Base-by-base conservation (phyloP, 2,329 filamentous ascomycete genomes). In the Cordyceps tenuipes region DNA sequence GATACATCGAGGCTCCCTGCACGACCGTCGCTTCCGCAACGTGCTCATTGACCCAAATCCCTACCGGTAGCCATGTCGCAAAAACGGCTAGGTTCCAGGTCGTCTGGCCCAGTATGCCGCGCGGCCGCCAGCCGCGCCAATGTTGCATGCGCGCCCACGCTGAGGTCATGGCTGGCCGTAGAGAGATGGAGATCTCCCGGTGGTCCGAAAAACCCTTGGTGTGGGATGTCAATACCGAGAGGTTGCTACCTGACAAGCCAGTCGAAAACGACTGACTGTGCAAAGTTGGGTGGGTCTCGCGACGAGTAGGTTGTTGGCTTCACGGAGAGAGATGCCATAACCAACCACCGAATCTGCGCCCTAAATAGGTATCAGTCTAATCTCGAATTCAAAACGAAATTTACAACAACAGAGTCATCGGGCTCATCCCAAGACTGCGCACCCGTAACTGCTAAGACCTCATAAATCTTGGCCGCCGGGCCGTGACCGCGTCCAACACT, bases 1-100 rank as follows among this genome's bases (percentile, higher is more conserved):
- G 90, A 59, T 87, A 87, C 90, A 94, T 94, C 21, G 87, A 91
- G 21, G 77, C 71, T 2, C 86, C 86, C 41, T 77, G 77, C 62
- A 89, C 81, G 61, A 75, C 73, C 3, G 79, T 80, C 49, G 86
- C 63, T 64, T 85, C 82, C 23, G 79, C 82, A 43, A 88, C 79
- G 66, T 85, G 77, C 39, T 80, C 75, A 66, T 86, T 83, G 74
- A 88, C 79, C 70, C 81, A 82, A 61, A 85, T 78, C 53, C 83
- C 73, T 15, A 83, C 79, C 1, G 86, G 86, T 26, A 87, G 71
- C 82, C 85, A 87, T 26, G 82, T 81, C 56, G 79, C 78, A 62
- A 84, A 75, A 53, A 77, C 76, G 64, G 84, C 71, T 53, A 83
- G 72, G 61, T 77, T 77, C 63, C 74, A 75, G 10, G 75, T 71